These are phyloP conservation scores for Prunus mongolica DNA, from an alignment of 306 rosid species.

Conservation along the genomic window DNA sequence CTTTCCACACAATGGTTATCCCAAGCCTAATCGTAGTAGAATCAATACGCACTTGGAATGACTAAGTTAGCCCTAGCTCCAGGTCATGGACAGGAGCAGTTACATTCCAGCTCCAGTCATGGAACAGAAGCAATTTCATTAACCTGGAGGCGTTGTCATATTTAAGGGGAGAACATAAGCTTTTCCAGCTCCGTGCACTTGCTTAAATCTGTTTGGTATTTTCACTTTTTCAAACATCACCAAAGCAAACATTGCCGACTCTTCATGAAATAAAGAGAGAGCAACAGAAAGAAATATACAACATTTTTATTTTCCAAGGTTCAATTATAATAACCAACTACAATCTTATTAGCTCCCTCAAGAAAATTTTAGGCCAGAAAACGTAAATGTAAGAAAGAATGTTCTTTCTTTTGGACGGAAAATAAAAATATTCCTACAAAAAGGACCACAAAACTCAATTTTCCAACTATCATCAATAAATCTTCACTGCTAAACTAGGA, in stretches of 20 bases:
- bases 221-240: neutral
- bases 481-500: neutral
- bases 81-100: neutral
- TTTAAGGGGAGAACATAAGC: neutral
- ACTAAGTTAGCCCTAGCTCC: neutral
- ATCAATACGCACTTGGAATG: neutral
- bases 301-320: neutral
- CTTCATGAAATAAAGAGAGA: neutral
- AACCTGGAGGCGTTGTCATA: too few relatives aligned
- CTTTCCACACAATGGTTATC: neutral
- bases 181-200: neutral
- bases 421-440: neutral
- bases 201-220: neutral
- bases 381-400: too few relatives aligned
- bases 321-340: neutral
- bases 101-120: neutral
- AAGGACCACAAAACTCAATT: neutral
- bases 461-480: neutral
- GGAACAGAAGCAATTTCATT: neutral
- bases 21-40: neutral
- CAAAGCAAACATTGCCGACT: neutral
- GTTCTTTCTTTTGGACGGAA: neutral
- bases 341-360: neutral
- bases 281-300: neutral
- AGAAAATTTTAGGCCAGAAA: too few relatives aligned